phyloP scores from a whole-genome alignment of 2,329 filamentous ascomycete species.

The Trichophyton benhamiae region DNA sequence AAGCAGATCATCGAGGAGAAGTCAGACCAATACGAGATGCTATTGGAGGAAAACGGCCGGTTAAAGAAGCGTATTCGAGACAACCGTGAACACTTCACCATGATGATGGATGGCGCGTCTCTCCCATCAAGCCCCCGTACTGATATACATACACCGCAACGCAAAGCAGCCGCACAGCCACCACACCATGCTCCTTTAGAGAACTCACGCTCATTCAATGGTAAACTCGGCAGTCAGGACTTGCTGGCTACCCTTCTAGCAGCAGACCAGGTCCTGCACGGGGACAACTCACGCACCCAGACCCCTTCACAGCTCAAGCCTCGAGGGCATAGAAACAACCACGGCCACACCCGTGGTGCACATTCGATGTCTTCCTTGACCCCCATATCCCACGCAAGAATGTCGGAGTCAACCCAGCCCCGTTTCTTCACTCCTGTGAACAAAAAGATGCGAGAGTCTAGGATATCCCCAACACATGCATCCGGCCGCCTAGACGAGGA shows the following conservation, averaged over 20 bases:
- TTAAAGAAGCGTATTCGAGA: slow-evolving; percentile 75
- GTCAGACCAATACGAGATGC: slow-evolving; percentile 55
- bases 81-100: slow-evolving; percentile 75
- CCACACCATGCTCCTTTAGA: slow-evolving; percentile 24
- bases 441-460: slow-evolving; percentile 46
- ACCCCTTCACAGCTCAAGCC: slow-evolving; percentile 55
- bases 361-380: slow-evolving; percentile 70
- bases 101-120: slow-evolving; percentile 57
- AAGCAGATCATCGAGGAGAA: slow-evolving; percentile 69
- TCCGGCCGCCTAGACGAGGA: slow-evolving; percentile 19
- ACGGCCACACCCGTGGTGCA: slow-evolving; percentile 58
- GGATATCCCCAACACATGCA: slow-evolving; percentile 29
- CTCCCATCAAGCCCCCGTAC: slow-evolving; percentile 47
- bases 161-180: slow-evolving; percentile 29
- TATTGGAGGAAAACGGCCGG: slow-evolving; percentile 65
- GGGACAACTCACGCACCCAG: slow-evolving; percentile 62
- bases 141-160: slow-evolving; percentile 36
- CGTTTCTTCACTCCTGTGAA: slow-evolving; percentile 49
- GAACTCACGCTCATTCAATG: slow-evolving; percentile 29
- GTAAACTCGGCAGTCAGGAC: slow-evolving; percentile 45
- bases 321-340: slow-evolving; percentile 37
- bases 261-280: slow-evolving; percentile 62
- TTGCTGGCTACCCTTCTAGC: slow-evolving; percentile 66
- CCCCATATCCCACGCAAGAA: background rate
- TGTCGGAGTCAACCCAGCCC: slow-evolving; percentile 42